Conservation (phyloP, 768 basidiomycete genomes). For the Leccinum broughii region DNA sequence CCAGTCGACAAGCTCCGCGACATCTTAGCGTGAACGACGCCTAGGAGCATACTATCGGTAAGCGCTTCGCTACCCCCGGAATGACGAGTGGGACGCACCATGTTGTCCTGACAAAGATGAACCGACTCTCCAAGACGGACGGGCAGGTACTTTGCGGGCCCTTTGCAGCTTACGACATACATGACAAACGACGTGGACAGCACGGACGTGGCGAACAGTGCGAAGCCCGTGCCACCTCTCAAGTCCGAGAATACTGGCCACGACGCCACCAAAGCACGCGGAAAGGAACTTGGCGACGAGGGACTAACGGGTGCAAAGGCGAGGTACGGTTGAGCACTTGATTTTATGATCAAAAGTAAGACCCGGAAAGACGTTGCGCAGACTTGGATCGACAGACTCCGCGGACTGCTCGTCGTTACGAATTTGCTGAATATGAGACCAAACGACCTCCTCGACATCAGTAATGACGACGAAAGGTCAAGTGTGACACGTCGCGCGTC, state of each 20-base stretch:
- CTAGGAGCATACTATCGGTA: slow-evolving; percentile 20
- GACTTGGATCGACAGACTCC: too few relatives aligned
- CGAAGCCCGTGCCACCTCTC: slow-evolving; percentile 81
- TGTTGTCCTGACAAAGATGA: slow-evolving; percentile 87
- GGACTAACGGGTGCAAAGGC: too few relatives aligned
- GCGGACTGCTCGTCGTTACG: too few relatives aligned
- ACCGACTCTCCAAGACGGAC: slow-evolving; percentile 67
- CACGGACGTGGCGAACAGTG: slow-evolving; percentile 69
- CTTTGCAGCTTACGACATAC: slow-evolving; percentile 69
- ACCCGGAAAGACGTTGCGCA: too few relatives aligned
- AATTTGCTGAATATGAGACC: too few relatives aligned
- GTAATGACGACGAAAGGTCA: too few relatives aligned
- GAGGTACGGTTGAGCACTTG: too few relatives aligned
- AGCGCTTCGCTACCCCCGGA: neutral
- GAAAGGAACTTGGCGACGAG: slow-evolving; percentile 69
- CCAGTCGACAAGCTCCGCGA: slow-evolving; percentile 5
- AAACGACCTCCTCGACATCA: too few relatives aligned
- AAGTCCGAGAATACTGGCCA: slow-evolving; percentile 86
- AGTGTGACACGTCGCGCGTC: slow-evolving; percentile 33
- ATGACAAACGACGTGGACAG: slow-evolving; percentile 67
- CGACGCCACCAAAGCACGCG: slow-evolving; percentile 82
- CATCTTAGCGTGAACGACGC: slow-evolving; percentile 49
- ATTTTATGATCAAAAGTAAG: too few relatives aligned
- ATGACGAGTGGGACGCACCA: slow-evolving; percentile 49
- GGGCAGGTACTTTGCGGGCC: slow-evolving; percentile 61